phyloP scores from a whole-genome alignment of 768 basidiomycete species.

The Boletus vinaceobasis region DNA sequence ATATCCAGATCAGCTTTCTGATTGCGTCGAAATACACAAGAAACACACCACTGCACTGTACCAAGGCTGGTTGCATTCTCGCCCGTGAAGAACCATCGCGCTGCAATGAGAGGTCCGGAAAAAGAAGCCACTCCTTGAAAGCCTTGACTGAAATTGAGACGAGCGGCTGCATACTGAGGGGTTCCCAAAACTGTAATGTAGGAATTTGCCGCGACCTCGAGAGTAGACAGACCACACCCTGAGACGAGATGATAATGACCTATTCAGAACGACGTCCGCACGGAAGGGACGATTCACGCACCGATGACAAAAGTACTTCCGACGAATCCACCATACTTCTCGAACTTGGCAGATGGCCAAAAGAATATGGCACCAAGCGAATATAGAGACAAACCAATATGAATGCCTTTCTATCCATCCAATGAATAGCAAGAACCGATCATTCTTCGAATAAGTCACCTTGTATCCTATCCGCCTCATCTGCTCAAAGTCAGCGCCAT shows the following conservation, averaged over 20 bases:
- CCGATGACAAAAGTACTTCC: slow-evolving; percentile 70
- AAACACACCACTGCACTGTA: slow-evolving; percentile 60
- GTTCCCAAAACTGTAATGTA: slow-evolving; percentile 69
- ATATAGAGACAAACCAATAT: slow-evolving; percentile 56
- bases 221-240: slow-evolving; percentile 64
- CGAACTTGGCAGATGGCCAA: slow-evolving; percentile 71
- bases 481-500: slow-evolving; percentile 29
- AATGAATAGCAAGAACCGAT: not conserved
- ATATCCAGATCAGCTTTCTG: not conserved
- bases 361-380: slow-evolving; percentile 71
- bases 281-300: slow-evolving; percentile 18
- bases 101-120: slow-evolving; percentile 70
- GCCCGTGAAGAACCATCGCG: slow-evolving; percentile 70
- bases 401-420: slow-evolving; percentile 50
- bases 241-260: not conserved
- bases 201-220: slow-evolving; percentile 78
- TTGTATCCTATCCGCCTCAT: slow-evolving; percentile 68
- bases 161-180: slow-evolving; percentile 67
- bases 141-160: slow-evolving; percentile 77
- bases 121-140: slow-evolving; percentile 77
- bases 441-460: slow-evolving; percentile 24
- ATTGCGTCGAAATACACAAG: not conserved
- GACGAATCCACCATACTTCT: slow-evolving; percentile 69
- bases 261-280: not conserved
- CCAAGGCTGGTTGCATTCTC: slow-evolving; percentile 57